Evolutionary conservation across 2,329 filamentous ascomycete genomes (phyloP).

Genomic region (Leptodontidium sp.): DNA sequence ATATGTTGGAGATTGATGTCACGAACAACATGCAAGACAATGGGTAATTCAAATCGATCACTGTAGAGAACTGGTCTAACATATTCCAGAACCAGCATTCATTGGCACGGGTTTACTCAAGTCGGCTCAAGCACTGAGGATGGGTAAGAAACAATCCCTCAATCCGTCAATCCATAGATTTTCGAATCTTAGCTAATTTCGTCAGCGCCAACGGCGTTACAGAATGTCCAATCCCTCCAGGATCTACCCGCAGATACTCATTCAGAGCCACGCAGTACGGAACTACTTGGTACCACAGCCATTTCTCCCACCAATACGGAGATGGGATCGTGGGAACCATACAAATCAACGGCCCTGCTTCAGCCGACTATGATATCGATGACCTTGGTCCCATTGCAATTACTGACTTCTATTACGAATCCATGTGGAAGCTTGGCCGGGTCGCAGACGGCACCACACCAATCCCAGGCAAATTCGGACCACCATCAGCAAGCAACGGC

Average conservation of each 20-base stretch:
- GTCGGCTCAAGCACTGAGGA: conserved; percentile 53
- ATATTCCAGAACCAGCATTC: conserved; percentile 47
- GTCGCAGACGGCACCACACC: background rate
- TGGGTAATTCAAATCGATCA: conserved; percentile 40
- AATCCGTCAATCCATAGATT: conserved; percentile 50
- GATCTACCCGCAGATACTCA: conserved; percentile 35
- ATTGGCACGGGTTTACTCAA: conserved; percentile 59
- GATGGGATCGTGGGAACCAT: conserved; percentile 67
- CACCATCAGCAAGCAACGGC: conserved; percentile 40
- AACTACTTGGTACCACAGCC: conserved; percentile 66
- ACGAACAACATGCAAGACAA: conserved; percentile 68
- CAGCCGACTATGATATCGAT: conserved; percentile 66
- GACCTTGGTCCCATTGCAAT: conserved; percentile 60
- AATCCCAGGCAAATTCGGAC: conserved; percentile 30
- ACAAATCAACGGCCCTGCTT: conserved; percentile 65
- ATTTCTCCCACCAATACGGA: conserved; percentile 54
- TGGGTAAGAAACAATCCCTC: conserved; percentile 47
- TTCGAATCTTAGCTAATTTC: conserved; percentile 48
- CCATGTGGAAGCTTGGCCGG: conserved; percentile 42
- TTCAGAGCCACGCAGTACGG: conserved; percentile 51
- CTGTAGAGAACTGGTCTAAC: conserved; percentile 38
- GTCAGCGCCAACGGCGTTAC: conserved; percentile 57
- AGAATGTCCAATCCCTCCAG: conserved; percentile 71
- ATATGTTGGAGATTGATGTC: conserved; percentile 65
- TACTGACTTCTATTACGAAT: conserved; percentile 28